These are phyloP conservation scores for Musa acuminata DNA, from an alignment of 176 grass and related monocot genomes.

Conservation along the genomic window DNA sequence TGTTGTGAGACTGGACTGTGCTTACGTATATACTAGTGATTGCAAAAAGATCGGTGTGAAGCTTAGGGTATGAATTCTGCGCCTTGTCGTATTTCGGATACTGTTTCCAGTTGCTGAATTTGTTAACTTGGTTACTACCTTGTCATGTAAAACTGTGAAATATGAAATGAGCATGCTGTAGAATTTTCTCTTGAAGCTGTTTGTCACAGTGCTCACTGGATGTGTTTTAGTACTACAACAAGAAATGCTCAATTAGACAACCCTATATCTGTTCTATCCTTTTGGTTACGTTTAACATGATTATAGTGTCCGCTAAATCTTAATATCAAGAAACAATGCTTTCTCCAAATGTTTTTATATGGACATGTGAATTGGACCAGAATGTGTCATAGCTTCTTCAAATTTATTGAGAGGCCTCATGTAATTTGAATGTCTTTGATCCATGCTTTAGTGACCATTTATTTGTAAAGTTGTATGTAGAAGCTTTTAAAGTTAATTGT, in stretches of 20 bases:
- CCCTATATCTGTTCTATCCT: too few relatives aligned
- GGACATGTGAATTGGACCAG: too few relatives aligned
- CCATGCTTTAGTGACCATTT: neutral
- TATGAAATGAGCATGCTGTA: neutral
- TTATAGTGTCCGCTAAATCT: too few relatives aligned
- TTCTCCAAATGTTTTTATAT: too few relatives aligned
- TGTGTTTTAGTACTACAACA: neutral
- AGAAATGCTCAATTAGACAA: too few relatives aligned
- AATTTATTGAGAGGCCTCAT: neutral
- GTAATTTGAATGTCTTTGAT: neutral
- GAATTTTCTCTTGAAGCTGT: neutral
- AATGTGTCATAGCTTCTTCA: too few relatives aligned
- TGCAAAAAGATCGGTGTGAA: constrained; percentile 93
- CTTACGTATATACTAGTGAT: constrained; percentile 63
- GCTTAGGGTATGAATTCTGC: constrained; percentile 51
- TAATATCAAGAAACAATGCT: too few relatives aligned
- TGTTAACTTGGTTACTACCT: neutral
- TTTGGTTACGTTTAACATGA: too few relatives aligned
- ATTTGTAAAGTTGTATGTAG: neutral
- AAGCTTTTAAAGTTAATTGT: constrained; percentile 12
- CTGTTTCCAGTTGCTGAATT: neutral
- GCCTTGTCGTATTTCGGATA: neutral
- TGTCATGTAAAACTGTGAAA: neutral
- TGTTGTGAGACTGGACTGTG: constrained; percentile 69
- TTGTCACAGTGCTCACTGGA: neutral